Evolutionary conservation across 129 eudicot genomes (phyloP), one percentile per base, ranked within the genome.

Genomic region (Saussurea involucrata): DNA sequence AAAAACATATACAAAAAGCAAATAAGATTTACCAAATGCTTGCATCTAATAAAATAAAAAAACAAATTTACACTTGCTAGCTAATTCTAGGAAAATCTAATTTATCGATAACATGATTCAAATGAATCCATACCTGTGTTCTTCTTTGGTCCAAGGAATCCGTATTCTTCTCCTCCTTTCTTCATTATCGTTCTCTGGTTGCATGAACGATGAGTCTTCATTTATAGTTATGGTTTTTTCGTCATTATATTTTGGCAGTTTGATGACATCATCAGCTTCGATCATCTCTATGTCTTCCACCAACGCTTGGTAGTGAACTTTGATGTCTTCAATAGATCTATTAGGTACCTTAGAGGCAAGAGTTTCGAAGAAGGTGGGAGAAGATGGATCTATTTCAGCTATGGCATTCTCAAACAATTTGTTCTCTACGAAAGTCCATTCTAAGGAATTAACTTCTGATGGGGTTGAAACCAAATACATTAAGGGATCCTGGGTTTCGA

Each of bases 131-230:
- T 75, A 86, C 86, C 71, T 74, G 24, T 86, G 89, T 75, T 84
- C 87, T 8, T 84, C 84, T 63, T 79, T 84, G 2, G 84, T 84
- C 87, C 87, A 84, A 5, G 84, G 81, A 24, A 69, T 60, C 37
- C 37, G 37, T 3, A 33, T 33, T 0, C 83, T 80, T 8, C 66
- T 79, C 18, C 60, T 67, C 5, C 63, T 73, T 17, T 44, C 71
- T n/a, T 24, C 25, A 58, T 36, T 71, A 3, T 12, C 33, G 7
- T 17, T 49, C 53, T 13, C 6, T 20, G 28, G 46, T 42, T 20
- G 24, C 61, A 7, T 31, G 1, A 1, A 8, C 11, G 81, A 57
- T 28, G 82, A 17, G 4, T 60, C 22, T 34, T 21, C 76, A 11
- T 60, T 37, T 1, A 36, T 71, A 66, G 1, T 66, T 9, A 10